A percentile compares a stretch with the other conserved stretches of the same genome.
These are phyloP conservation scores for Ogataea methanolica DNA, from an alignment of 805 yeast genomes.

Conservation along the genomic window DNA sequence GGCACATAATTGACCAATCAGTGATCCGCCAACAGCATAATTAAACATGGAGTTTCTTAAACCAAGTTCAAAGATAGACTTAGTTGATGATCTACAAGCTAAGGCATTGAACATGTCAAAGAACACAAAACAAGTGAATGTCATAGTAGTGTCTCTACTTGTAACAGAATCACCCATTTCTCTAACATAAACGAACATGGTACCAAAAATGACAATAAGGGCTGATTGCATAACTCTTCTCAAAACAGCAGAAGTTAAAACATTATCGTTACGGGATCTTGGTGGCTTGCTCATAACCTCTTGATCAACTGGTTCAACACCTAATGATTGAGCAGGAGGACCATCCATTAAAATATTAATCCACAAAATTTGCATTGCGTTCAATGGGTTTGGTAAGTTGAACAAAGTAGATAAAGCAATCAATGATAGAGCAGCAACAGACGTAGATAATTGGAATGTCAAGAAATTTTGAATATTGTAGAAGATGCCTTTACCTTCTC, in stretches of 20 bases:
- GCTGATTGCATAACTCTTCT: conserved; percentile 77
- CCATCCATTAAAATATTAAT: conserved; percentile 98
- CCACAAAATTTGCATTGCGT: conserved; percentile 98
- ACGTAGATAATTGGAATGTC: conserved; percentile 92
- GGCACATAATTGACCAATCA: conserved; percentile 89
- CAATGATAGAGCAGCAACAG: conserved; percentile 89
- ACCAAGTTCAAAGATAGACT: conserved; percentile 81
- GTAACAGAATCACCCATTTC: conserved; percentile 89
- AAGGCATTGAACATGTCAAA: conserved; percentile 97
- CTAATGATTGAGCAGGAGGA: conserved; percentile 96
- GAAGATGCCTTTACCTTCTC: conserved; percentile 97
- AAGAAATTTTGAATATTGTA: conserved; percentile 91
- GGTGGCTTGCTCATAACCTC: conserved; percentile 98
- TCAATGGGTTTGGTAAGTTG: conserved; percentile 87
- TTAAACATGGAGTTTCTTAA: conserved; percentile 86
- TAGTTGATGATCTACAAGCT: conserved; percentile 83
- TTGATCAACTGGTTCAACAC: conserved; percentile 96
- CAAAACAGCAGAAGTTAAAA: conserved; percentile 65
- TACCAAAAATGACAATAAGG: conserved; percentile 71
- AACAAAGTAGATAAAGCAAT: conserved; percentile 84
- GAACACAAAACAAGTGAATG: conserved; percentile 93
- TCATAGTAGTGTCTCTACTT: conserved; percentile 97
- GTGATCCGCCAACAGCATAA: conserved; percentile 81
- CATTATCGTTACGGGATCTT: conserved; percentile 79
- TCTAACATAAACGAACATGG: conserved; percentile 76